These are phyloP conservation scores for Colletotrichum sp. DNA, from an alignment of 2,329 filamentous ascomycete genomes.

Conservation along the genomic window DNA sequence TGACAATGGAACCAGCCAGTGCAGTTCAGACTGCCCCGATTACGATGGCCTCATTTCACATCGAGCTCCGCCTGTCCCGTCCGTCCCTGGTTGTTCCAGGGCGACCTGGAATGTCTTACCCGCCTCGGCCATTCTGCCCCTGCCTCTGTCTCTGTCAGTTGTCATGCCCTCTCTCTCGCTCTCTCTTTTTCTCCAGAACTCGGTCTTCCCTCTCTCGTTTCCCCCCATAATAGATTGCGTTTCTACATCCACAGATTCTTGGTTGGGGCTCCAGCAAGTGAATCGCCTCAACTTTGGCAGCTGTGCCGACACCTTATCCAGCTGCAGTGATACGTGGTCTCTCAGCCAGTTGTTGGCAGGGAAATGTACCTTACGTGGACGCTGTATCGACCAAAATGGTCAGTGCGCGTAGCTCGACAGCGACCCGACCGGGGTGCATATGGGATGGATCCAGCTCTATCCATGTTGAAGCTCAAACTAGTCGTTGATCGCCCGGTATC, in stretches of 20 bases:
- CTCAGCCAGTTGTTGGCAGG: not conserved
- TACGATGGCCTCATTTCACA: conserved; percentile 17
- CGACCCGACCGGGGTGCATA: conserved; percentile 16
- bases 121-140: conserved; percentile 8
- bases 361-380: conserved; percentile 1
- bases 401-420: conserved; percentile 4
- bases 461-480: conserved; percentile 21
- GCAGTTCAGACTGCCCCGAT: not conserved
- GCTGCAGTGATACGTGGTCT: conserved; percentile 8
- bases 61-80: conserved; percentile 7
- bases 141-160: conserved; percentile 7
- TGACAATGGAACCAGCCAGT: not conserved
- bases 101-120: conserved; percentile 10
- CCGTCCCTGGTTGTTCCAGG: not conserved
- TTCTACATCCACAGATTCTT: not conserved
- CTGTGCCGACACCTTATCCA: conserved; percentile 1
- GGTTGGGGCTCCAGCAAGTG: not conserved
- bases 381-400: not conserved
- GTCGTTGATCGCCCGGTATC: conserved; percentile 15
- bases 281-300: not conserved
- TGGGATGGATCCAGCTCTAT: conserved; percentile 16
- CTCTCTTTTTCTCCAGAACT: not conserved
- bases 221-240: not conserved
- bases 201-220: not conserved
- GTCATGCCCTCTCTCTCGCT: not conserved